Conservation (phyloP, 192 early-diverging fungal genomes). For the Backusella tarrabulga region DNA sequence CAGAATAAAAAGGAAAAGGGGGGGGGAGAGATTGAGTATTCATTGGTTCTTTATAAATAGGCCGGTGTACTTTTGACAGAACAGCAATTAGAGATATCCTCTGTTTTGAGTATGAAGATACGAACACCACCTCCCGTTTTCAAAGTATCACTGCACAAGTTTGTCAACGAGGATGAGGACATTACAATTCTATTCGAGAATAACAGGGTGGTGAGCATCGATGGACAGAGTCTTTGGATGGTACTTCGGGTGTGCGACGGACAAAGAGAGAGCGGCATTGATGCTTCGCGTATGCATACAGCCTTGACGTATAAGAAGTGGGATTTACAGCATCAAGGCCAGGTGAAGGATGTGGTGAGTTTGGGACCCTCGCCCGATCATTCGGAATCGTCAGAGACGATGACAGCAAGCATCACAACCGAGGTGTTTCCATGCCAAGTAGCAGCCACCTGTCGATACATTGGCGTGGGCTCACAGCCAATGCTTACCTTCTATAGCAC, state of each 20-base stretch:
- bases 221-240: slow-evolving; percentile 56
- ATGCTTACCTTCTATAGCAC: slow-evolving; percentile 58
- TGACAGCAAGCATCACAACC: not conserved
- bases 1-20: not conserved
- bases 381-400: not conserved
- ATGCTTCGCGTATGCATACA: slow-evolving; percentile 26
- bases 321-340: slow-evolving; percentile 44
- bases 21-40: not conserved
- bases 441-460: slow-evolving; percentile 43
- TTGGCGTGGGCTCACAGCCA: slow-evolving; percentile 56
- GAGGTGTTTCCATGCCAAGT: not conserved
- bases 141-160: slow-evolving; percentile 21
- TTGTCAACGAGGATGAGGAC: slow-evolving; percentile 47
- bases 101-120: slow-evolving; percentile 47
- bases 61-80: slow-evolving; percentile 43
- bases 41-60: slow-evolving; percentile 22
- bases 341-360: slow-evolving; percentile 45
- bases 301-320: slow-evolving; percentile 57
- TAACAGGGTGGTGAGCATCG: slow-evolving; percentile 53
- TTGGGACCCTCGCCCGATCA: slow-evolving; percentile 30
- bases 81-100: slow-evolving; percentile 47
- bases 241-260: slow-evolving; percentile 50
- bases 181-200: slow-evolving; percentile 51
- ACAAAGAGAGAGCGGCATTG: slow-evolving; percentile 23
- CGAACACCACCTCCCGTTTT: slow-evolving; percentile 34